These are phyloP conservation scores for Pseudogymnoascus sp. DNA, from an alignment of 2,329 filamentous ascomycete species.

Conservation along the genomic window DNA sequence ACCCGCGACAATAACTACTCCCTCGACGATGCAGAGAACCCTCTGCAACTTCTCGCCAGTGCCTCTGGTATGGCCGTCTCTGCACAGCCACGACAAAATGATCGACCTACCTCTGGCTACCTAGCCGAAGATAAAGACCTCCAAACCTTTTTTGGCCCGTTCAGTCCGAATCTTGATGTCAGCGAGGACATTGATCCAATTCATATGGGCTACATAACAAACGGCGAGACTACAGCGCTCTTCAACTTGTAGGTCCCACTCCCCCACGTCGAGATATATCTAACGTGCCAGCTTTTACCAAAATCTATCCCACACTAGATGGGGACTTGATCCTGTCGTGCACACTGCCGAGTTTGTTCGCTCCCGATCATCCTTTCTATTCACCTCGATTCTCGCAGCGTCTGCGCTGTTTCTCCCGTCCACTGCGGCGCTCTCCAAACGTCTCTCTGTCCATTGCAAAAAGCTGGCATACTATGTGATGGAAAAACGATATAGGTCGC, in stretches of 20 bases:
- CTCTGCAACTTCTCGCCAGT: constrained; percentile 61
- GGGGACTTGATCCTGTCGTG: constrained; percentile 60
- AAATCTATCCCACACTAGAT: constrained; percentile 62
- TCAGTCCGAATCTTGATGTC: constrained; percentile 53
- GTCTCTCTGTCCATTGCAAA: constrained; percentile 56
- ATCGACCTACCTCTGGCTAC: constrained; percentile 13
- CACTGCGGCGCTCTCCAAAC: constrained; percentile 53
- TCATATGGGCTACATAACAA: constrained; percentile 58
- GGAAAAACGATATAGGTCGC: constrained; percentile 53
- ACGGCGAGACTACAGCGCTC: constrained; percentile 54
- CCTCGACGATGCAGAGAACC: constrained; percentile 66
- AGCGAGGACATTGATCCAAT: constrained; percentile 59
- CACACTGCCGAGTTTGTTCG: constrained; percentile 60
- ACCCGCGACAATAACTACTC: constrained; percentile 44
- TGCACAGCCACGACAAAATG: constrained; percentile 1
- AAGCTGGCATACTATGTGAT: constrained; percentile 53
- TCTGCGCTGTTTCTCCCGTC: constrained; percentile 59
- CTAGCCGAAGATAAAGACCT: constrained; percentile 38
- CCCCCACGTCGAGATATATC: background rate
- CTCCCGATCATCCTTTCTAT: constrained; percentile 58
- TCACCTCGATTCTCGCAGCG: constrained; percentile 61
- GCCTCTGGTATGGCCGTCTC: constrained; percentile 52
- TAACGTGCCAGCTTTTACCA: constrained; percentile 50
- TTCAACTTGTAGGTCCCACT: constrained; percentile 50
- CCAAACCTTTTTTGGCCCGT: constrained; percentile 58